Evolutionary conservation across 2,329 filamentous ascomycete species (phyloP).

Genomic region (Ophiocordyceps sinensis): DNA sequence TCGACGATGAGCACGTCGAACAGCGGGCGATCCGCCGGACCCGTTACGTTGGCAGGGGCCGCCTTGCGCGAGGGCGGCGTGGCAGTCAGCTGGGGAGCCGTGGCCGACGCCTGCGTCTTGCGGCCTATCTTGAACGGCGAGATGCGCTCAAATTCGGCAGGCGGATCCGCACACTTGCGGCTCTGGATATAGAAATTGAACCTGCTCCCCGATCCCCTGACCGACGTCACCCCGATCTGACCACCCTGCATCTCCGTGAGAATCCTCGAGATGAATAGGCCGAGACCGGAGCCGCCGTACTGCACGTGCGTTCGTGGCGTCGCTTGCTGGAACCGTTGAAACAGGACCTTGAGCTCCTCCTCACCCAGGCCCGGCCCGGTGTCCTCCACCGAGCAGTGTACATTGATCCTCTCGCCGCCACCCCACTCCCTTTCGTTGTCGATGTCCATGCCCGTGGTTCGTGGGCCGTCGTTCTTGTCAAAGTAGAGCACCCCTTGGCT

Average conservation of each 20-base stretch:
- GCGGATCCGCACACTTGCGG: conserved; percentile 34
- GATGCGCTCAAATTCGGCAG: conserved; percentile 21
- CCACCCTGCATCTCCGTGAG: conserved; percentile 65
- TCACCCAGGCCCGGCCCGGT: conserved; percentile 53
- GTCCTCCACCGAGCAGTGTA: conserved; percentile 59
- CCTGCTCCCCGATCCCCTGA: conserved; percentile 53
- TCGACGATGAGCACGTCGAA: conserved; percentile 51
- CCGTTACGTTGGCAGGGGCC: background rate
- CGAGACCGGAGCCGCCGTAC: conserved; percentile 56
- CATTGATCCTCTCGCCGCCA: conserved; percentile 51
- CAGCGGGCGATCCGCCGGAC: conserved; percentile 9
- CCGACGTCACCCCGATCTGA: conserved; percentile 58
- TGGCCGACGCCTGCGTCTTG: conserved; percentile 10
- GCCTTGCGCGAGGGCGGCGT: conserved; percentile 5
- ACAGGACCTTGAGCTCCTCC: conserved; percentile 51
- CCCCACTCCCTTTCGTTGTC: conserved; percentile 54
- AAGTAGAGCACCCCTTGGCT: conserved; percentile 30
- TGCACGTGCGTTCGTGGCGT: conserved; percentile 56
- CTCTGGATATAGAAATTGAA: conserved; percentile 67
- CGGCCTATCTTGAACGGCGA: conserved; percentile 20
- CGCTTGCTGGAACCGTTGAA: conserved; percentile 55
- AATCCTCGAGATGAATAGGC: conserved; percentile 63
- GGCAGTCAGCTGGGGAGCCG: conserved; percentile 5
- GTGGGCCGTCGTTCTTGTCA: conserved; percentile 25
- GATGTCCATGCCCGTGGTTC: conserved; percentile 22